These are phyloP conservation scores for Fistulina hepatica DNA, from an alignment of 1,284 basidiomycete species.

Conservation along the genomic window DNA sequence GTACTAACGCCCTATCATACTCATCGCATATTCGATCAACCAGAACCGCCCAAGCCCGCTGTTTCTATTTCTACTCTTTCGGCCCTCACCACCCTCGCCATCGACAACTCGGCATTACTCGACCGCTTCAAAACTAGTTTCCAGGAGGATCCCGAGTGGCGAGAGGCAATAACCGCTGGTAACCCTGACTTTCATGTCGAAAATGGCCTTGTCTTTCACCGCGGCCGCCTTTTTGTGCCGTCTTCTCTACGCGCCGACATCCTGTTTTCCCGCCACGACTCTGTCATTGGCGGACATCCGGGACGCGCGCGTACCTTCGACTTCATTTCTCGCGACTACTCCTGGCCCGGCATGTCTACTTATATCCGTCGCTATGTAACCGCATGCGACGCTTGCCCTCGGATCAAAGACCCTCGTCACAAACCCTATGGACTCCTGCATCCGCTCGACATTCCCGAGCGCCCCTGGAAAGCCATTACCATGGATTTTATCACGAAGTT, in stretches of 20 bases:
- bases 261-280: constrained; percentile 12
- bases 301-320: not conserved
- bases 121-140: constrained; percentile 4
- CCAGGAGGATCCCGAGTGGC: constrained; percentile 4
- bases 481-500: constrained; percentile 29
- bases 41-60: no score
- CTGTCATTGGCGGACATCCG: constrained; percentile 2
- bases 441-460: constrained; percentile 9
- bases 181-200: constrained; percentile 17
- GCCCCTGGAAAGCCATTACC: constrained; percentile 25
- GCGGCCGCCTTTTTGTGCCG: constrained; percentile 4
- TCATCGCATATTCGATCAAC: not conserved
- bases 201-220: constrained; percentile 1
- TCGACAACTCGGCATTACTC: constrained; percentile 5
- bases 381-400: constrained; percentile 24
- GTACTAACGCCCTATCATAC: not conserved
- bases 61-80: constrained; percentile 2
- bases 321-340: not conserved
- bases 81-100: constrained; percentile 2
- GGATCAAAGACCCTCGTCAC: constrained; percentile 22
- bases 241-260: constrained; percentile 12
- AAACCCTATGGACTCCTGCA: constrained; percentile 26
- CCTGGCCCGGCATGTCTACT: constrained; percentile 13
- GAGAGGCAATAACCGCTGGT: constrained; percentile 17
- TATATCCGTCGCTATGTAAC: constrained; percentile 22